Percentiles rank a stretch among this genome's conserved stretches.
phyloP scores from a whole-genome alignment of 2,329 filamentous ascomycete species.

The Acrodontium crateriforme region DNA sequence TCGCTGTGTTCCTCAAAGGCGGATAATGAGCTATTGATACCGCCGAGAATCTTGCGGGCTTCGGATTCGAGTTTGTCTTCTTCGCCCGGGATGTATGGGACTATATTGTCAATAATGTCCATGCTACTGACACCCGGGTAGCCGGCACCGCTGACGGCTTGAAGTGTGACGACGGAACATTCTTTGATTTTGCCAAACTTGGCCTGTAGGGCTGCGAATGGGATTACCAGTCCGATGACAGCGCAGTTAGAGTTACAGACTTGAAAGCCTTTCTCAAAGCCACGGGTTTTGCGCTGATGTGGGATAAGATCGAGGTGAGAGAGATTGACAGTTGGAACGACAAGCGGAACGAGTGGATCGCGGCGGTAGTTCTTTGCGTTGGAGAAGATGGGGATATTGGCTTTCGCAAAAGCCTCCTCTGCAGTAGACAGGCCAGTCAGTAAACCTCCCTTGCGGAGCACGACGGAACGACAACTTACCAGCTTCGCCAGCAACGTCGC shows the following conservation, averaged over 20 bases:
- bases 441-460: too few species aligned
- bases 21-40: slow-evolving; percentile 54
- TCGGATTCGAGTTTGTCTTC: slow-evolving; percentile 95
- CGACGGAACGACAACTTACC: slow-evolving; percentile 51
- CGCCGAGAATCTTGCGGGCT: slow-evolving; percentile 84
- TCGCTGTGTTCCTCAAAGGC: slow-evolving; percentile 62
- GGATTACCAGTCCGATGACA: slow-evolving; percentile 89
- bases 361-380: slow-evolving; percentile 96
- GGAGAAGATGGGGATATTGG: slow-evolving; percentile 84
- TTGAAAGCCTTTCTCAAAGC: slow-evolving; percentile 71
- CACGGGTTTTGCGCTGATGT: slow-evolving; percentile 65
- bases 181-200: slow-evolving; percentile 64
- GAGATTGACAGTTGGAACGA: slow-evolving; percentile 91
- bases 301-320: slow-evolving; percentile 74
- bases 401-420: slow-evolving; percentile 85
- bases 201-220: slow-evolving; percentile 77
- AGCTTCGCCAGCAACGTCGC: slow-evolving; percentile 82
- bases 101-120: slow-evolving; percentile 93
- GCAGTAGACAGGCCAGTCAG: too few species aligned
- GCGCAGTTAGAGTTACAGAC: slow-evolving; percentile 98
- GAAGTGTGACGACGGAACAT: slow-evolving; percentile 85
- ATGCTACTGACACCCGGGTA: slow-evolving; percentile 83
- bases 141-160: slow-evolving; percentile 85
- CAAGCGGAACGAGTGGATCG: slow-evolving; percentile 77
- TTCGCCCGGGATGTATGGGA: slow-evolving; percentile 85